phyloP scores from a whole-genome alignment of 331 rosid species.

The Ulmus americana region DNA sequence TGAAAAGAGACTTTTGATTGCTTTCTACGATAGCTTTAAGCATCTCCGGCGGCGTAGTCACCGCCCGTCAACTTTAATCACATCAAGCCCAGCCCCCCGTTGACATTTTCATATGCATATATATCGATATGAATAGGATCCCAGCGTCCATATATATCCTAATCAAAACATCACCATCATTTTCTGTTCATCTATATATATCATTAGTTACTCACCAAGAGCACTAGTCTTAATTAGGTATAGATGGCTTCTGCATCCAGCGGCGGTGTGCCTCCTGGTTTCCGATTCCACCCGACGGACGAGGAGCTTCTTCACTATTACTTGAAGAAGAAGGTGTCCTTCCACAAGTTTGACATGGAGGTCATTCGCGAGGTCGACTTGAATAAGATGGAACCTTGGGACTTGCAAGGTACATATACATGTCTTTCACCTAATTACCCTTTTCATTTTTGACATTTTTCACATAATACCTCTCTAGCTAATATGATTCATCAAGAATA shows the following conservation, averaged over 20 bases:
- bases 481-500: no score
- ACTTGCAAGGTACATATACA: slow-evolving; percentile 64
- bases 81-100: slow-evolving; percentile 37
- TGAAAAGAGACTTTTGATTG: slow-evolving; percentile 42
- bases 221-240: no score
- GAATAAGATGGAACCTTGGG: slow-evolving; percentile 99
- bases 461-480: no score
- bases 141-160: slow-evolving; percentile 29
- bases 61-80: slow-evolving; percentile 82
- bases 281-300: slow-evolving; percentile 89
- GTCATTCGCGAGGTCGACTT: slow-evolving; percentile 91
- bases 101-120: slow-evolving; percentile 23
- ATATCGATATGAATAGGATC: neutral
- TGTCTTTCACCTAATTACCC: neutral
- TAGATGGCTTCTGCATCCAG: slow-evolving; percentile 48
- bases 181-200: neutral
- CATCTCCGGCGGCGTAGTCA: slow-evolving; percentile 88
- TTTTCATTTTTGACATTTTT: no score
- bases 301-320: slow-evolving; percentile 88
- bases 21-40: slow-evolving; percentile 71
- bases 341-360: slow-evolving; percentile 94
- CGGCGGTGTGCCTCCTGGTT: slow-evolving; percentile 97
- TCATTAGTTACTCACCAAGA: no score
- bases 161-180: slow-evolving; percentile 25
- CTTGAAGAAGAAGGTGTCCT: slow-evolving; percentile 78